Base-by-base conservation (phyloP, 495 filamentous ascomycete species). In the Penicillium salamii region DNA sequence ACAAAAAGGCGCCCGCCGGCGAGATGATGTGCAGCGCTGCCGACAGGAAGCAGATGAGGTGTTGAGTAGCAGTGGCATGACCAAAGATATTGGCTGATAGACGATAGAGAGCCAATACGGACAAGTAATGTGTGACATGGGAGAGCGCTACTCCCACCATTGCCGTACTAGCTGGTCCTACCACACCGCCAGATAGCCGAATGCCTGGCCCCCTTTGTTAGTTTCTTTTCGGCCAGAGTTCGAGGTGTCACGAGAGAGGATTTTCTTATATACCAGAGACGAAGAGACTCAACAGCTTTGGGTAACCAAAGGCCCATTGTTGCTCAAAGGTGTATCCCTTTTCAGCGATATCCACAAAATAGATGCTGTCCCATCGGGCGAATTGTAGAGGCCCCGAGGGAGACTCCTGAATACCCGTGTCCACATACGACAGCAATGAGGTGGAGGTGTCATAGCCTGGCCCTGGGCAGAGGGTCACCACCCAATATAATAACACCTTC, bases 251-350 rank as follows among this genome's bases (percentile, higher is more conserved):
- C 4, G 19, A 31, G 29, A 32, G 12, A 14, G 19, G 14, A 53
- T 49, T 2, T 6, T 34, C 24, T n/a, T n/a, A n/a, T n/a, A 48
- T 72, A 87, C 85, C 74, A 54, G 63, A 69, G 29, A 69, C 58
- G 13, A 82, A 46, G 14, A 61, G 49, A 5, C 58, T 50, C 23
- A 90, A 64, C 29, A 81, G 43, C 37, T 73, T 67, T 4, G 85
- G 77, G 50, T 85, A 82, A 1, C 90, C 86, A 71, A 96, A 98
- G 1, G 95, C 93, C 91, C 91, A 97, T 69, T 97, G 90, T 69
- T 98, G 95, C 69, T 98, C 93, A 68, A 86, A 91, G 8, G 84
- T 42, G 52, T 97, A 90, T 18, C 90, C 91, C 26, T 83, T 72
- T 46, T 78, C 71, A 0, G 90, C 84, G 36, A 74, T 66, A 46